phyloP scores from a whole-genome alignment of 257 asterid species.

The Solanum bulbocastanum region DNA sequence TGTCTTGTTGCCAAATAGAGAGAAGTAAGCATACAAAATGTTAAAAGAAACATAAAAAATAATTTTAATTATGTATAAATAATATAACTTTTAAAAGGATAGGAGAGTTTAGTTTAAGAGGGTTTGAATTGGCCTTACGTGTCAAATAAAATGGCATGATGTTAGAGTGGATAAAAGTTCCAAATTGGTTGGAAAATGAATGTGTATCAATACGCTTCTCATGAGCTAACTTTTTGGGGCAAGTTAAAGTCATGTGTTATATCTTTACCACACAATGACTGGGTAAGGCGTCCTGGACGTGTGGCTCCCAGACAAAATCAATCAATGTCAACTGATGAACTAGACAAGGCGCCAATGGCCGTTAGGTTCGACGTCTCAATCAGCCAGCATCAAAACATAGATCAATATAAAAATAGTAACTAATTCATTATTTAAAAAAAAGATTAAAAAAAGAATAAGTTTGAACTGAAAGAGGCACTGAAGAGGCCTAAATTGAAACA shows the following conservation, averaged over 20 bases:
- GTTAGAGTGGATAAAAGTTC: too few species aligned
- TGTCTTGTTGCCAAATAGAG: too few species aligned
- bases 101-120: too few species aligned
- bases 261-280: neutral
- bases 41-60: too few species aligned
- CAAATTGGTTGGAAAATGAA: too few species aligned
- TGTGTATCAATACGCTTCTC: too few species aligned
- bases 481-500: slow-evolving; percentile 12
- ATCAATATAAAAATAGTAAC: neutral
- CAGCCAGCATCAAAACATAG: slow-evolving; percentile 11
- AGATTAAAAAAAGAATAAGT: neutral
- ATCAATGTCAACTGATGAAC: neutral
- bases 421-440: neutral
- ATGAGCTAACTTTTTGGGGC: too few species aligned
- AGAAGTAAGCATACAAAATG: too few species aligned
- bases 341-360: slow-evolving; percentile 19
- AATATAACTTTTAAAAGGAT: too few species aligned
- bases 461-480: slow-evolving; percentile 28
- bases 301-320: neutral
- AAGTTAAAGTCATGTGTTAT: too few species aligned
- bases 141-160: neutral
- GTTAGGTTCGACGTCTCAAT: slow-evolving; percentile 41
- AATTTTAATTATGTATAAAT: too few species aligned
- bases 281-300: neutral
- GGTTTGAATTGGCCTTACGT: too few species aligned